Percentiles rank a stretch among this genome's conserved stretches.
Conservation (phyloP, 1,284 basidiomycete genomes). For the Malassezia dermatis region DNA sequence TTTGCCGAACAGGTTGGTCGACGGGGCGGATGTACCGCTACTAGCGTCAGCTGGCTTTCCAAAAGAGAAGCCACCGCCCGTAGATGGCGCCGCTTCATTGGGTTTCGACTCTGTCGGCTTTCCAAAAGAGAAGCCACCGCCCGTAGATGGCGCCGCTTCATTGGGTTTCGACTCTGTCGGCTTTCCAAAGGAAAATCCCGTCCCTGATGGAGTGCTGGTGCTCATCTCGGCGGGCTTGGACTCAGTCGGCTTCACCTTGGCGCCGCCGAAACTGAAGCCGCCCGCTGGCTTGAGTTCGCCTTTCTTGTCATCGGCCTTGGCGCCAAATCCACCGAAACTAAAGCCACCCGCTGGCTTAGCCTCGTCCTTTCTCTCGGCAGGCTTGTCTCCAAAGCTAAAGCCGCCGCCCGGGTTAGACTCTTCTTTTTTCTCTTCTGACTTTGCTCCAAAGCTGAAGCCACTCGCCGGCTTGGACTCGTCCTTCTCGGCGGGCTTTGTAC, state of each 20-base stretch:
- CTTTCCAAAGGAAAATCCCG: conserved; percentile 26
- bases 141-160: conserved; percentile 5
- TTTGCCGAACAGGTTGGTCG: conserved; percentile 14
- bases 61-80: neutral
- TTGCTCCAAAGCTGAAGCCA: conserved; percentile 5
- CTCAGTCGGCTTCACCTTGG: conserved; percentile 17
- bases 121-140: conserved; percentile 9
- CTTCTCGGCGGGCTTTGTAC: conserved; percentile 1
- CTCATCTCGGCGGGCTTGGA: conserved; percentile 21
- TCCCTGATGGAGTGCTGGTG: conserved; percentile 1
- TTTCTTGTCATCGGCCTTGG: neutral
- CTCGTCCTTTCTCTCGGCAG: conserved; percentile 3
- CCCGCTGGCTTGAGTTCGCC: conserved; percentile 13
- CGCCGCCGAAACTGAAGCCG: conserved; percentile 11
- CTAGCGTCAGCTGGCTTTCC: neutral
- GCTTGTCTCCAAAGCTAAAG: neutral
- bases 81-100: conserved; percentile 12
- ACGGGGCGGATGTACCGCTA: conserved; percentile 14
- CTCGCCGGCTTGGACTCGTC: conserved; percentile 14
- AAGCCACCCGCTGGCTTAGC: conserved; percentile 18
- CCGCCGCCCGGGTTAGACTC: conserved; percentile 3
- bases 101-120: conserved; percentile 26
- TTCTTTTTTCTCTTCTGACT: conserved; percentile 1
- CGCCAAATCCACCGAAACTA: conserved; percentile 11
- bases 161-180: conserved; percentile 25